Evolutionary conservation across 2,329 filamentous ascomycete genomes (phyloP), one percentile per base, ranked within the genome.

Genomic region (Aspergillus sclerotialis): DNA sequence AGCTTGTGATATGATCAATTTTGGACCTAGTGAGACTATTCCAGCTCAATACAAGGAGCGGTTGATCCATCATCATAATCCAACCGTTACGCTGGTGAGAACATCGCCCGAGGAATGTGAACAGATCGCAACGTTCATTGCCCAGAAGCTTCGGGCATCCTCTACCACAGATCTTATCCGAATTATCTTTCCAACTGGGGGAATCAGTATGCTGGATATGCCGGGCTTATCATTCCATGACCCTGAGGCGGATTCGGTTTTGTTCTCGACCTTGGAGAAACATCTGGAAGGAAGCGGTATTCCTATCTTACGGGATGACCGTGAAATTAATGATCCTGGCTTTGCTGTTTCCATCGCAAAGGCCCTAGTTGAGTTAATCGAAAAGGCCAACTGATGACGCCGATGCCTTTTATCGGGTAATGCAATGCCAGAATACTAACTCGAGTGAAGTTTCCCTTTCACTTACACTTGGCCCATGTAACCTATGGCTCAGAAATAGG

Each of bases 71-170:
- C 72, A 76, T 48, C 81, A 85, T 50, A 85, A 84, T 48, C 69
- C 77, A 0, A 68, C 70, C 0, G 74, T 84, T 1, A 85, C 81
- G 0, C 49, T 86, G 19, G 76, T 85, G 69, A 63, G 82, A 14
- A 80, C 80, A 0, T 76, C 66, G 0, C 47, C 56, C n/a, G 65
- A 72, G 2, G 80, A 85, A 49, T 75, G 72, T 40, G 44, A 37
- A 15, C 50, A 63, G 28, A 66, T 84, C n/a, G 79, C 73, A 1
- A 46, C 52, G 1, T 75, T 75, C 32, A 73, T 84, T 27, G 70
- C 66, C 1, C 48, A 54, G 8, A 79, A 78, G 49, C 55, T 84
- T 24, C 47, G 48, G 0, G 51, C 60, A 31, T 60, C 65, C 0
- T 58, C 42, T n/a, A 45, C 61, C 11, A 62, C 64, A 7, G 51